phyloP scores from a whole-genome alignment of 1,139 yeast species.

The Debaryomyces robertsiae region DNA sequence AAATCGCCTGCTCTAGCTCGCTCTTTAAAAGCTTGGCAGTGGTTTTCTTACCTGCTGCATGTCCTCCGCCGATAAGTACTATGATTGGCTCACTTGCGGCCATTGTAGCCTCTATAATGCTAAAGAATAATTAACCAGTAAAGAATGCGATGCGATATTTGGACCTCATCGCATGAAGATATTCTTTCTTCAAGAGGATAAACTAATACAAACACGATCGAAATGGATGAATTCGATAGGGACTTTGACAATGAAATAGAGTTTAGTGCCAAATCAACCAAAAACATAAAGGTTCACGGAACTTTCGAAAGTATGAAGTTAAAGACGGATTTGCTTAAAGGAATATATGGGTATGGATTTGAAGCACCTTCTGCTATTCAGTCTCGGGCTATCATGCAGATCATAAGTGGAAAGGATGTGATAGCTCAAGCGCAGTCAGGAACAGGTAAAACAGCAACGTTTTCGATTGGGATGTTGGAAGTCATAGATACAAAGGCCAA shows the following conservation, averaged over 20 bases:
- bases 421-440: constrained; percentile 99
- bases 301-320: constrained; percentile 80
- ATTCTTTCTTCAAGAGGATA: not conserved
- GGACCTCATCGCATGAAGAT: constrained; percentile 1
- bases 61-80: constrained; percentile 74
- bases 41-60: constrained; percentile 64
- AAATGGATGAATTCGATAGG: constrained; percentile 52
- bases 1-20: constrained; percentile 26
- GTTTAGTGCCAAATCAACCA: constrained; percentile 57
- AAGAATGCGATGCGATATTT: constrained; percentile 11
- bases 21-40: constrained; percentile 33
- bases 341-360: constrained; percentile 89
- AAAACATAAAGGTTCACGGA: constrained; percentile 61
- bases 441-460: constrained; percentile 97
- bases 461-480: constrained; percentile 87
- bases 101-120: constrained; percentile 1
- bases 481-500: constrained; percentile 67
- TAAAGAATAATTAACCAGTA: too few relatives aligned
- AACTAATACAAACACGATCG: not conserved
- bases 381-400: constrained; percentile 90
- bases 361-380: constrained; percentile 96
- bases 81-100: constrained; percentile 29
- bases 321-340: constrained; percentile 67
- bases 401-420: constrained; percentile 86
- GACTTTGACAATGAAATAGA: constrained; percentile 58